Evolutionary conservation across 1,284 basidiomycete genomes (phyloP).

Genomic region (Violaceomyces palustris): DNA sequence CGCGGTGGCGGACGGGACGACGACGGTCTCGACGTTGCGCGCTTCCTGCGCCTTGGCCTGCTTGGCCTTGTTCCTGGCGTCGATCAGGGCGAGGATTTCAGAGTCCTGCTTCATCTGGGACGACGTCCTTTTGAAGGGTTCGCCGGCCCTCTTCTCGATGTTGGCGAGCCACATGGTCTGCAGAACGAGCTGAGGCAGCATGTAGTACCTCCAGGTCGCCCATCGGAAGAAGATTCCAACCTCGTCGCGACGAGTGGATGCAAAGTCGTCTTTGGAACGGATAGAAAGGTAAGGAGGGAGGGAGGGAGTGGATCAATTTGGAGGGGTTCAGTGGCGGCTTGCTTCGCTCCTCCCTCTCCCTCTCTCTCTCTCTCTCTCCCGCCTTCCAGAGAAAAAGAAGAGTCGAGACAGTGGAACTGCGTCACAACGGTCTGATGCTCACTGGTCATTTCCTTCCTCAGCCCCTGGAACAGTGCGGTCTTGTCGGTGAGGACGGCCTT

Average conservation of each 20-base stretch:
- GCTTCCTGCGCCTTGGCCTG: too few species aligned
- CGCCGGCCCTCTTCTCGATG: slow-evolving; percentile 38
- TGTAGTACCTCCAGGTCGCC: slow-evolving; percentile 42
- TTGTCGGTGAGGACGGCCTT: slow-evolving; percentile 82
- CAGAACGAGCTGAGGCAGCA: slow-evolving; percentile 35
- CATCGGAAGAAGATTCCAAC: slow-evolving; percentile 48
- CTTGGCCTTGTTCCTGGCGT: too few species aligned
- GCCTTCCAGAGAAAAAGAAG: too few species aligned
- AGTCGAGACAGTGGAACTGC: too few species aligned
- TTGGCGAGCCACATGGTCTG: slow-evolving; percentile 35
- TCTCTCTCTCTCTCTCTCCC: too few species aligned
- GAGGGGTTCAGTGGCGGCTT: neutral
- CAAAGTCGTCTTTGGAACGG: slow-evolving; percentile 14
- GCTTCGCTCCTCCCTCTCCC: too few species aligned
- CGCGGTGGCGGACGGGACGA: too few species aligned
- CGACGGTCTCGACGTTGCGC: too few species aligned
- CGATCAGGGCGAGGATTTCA: too few species aligned
- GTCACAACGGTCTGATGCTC: too few species aligned
- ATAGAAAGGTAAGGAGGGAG: neutral
- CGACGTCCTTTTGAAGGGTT: slow-evolving; percentile 33
- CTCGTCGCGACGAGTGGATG: slow-evolving; percentile 26
- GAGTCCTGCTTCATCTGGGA: too few species aligned
- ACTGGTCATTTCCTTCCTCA: slow-evolving; percentile 64
- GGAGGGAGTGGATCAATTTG: neutral
- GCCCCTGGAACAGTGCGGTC: slow-evolving; percentile 69